Base-by-base conservation (phyloP, 2,329 filamentous ascomycete species). In the Samsoniella hepiali region DNA sequence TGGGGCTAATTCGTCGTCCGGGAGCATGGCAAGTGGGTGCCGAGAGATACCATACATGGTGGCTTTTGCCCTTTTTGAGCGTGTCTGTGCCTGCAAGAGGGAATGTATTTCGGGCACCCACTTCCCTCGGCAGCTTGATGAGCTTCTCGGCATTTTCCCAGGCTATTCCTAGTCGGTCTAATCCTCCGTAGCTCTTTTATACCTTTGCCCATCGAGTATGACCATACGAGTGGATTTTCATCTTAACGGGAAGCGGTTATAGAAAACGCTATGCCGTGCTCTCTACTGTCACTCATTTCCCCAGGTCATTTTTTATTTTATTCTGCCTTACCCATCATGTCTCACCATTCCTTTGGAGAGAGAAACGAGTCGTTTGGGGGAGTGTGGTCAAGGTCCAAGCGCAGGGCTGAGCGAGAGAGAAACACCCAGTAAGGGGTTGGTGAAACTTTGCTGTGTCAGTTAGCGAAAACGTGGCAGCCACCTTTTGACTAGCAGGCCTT, bases 401-500 rank as follows among this genome's bases (percentile, higher is more conserved):
- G 38, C 58, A 61, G 58, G 58, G 58, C 58, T 60, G 58, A 60
- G 17, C 15, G 47, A 44, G 15, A 34, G 29, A 29, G 15, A 51
- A 49, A 38, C 56, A 38, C 29, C 36, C n/a, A 32, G 8, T 7
- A 47, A 22, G 34, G 36, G 58, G 36, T 6, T 44, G 44, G 31
- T 53, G 58, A 61, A 61, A 61, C 58, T 60, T 40, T 42, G 40
- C 47, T 53, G 58, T 60, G 31, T 54, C 58, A 60, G 47, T 60
- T 60, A 45, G 47, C 58, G 58, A 54, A 61, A 61, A 61, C 58
- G 58, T 61, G 58, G 58, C 58, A 61, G 58, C 58, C 58, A 61
- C 58, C 32, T 40, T 58, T 17, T 57, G 22, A 47, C 54, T 58
- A 49, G 45, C 45, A 42, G 36, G 57, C 45, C 11, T 34, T 36